Percentiles rank a stretch among this genome's conserved stretches.
These are phyloP conservation scores for Sporisorium reilianum DNA, from an alignment of 1,284 basidiomycete genomes.

Conservation along the genomic window DNA sequence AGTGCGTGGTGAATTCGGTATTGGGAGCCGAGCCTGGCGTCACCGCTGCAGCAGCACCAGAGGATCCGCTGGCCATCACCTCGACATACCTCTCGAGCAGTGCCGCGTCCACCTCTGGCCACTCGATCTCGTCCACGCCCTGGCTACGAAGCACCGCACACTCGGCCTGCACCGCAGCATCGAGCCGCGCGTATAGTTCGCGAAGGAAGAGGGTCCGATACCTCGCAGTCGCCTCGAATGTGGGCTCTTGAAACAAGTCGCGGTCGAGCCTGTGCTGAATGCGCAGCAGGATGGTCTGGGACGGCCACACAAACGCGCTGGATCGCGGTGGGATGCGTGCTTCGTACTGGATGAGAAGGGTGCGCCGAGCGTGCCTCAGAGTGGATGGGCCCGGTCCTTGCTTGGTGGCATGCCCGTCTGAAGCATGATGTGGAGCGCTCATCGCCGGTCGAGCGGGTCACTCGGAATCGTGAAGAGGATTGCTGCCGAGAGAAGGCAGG, in stretches of 20 bases:
- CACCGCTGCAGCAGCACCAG: neutral
- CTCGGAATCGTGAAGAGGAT: neutral
- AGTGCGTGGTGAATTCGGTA: slow-evolving; percentile 37
- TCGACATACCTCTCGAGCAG: slow-evolving; percentile 47
- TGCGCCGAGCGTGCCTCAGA: slow-evolving; percentile 24
- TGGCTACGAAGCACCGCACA: slow-evolving; percentile 17
- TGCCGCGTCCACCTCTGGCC: slow-evolving; percentile 42
- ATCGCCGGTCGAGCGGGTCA: neutral
- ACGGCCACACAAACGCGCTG: slow-evolving; percentile 40
- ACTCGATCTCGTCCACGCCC: slow-evolving; percentile 39
- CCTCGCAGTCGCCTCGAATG: slow-evolving; percentile 17
- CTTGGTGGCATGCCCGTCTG: neutral
- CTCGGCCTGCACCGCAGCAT: slow-evolving; percentile 42
- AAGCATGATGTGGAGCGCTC: neutral
- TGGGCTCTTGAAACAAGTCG: slow-evolving; percentile 29
- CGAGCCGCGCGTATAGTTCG: slow-evolving; percentile 35
- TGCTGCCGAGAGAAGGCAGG: too few relatives aligned
- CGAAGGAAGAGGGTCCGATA: slow-evolving; percentile 46
- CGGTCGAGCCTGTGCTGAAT: slow-evolving; percentile 32
- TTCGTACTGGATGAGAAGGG: slow-evolving; percentile 43
- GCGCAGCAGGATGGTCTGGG: slow-evolving; percentile 16
- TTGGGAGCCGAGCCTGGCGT: slow-evolving; percentile 22
- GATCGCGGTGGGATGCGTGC: slow-evolving; percentile 42
- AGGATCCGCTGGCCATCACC: slow-evolving; percentile 24
- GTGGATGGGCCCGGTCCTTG: slow-evolving; percentile 35